Evolutionary conservation across 176 grass and related monocot genomes (phyloP), one percentile per base, ranked within the genome.

Genomic region (Secale cereale): DNA sequence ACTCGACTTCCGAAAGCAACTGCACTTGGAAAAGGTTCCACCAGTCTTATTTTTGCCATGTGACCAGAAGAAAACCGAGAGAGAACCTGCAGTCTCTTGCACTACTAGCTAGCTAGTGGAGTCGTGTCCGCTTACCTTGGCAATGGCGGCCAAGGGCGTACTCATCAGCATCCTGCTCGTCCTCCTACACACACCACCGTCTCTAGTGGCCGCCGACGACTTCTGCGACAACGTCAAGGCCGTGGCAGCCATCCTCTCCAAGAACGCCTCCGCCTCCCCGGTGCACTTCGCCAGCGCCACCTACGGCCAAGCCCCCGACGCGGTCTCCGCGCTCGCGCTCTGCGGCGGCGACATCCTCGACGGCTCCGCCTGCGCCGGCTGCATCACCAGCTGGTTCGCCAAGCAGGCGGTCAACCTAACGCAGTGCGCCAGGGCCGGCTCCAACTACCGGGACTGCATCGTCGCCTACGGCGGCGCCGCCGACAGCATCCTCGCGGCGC

Each of bases 281-380:
- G 71, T 74, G 5, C 71, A 50, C 71, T 74, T 19, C 71, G 71
- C 26, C 71, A 74, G 71, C 41, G 2, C 71, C 71, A 74, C 41
- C 71, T 74, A 20, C 9, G 71, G 71, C 14, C 41, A 19, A 3
- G 71, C 43, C 26, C 71, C 41, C 71, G 26, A 74, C 41, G 41
- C 3, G 26, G 71, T 74, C 41, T 19, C 1, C 43, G 71, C 71
- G 41, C 71, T 74, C 15, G 71, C 71, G 71, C 71, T 74, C 71
- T 74, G 71, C 71, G 71, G 71, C 41, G 71, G 71, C 8, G 71
- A 74, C 71, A 50, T 74, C 71, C 71, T 74, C 71, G 41, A 50
- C 41, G 71, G 41, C 41, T 17, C 71, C 41, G 4, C 15, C 8
- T 74, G 71, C 0, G 71, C 41, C 8, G 26, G 7, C 26, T 74